Evolutionary conservation across 805 yeast species (phyloP).

Genomic region (Zygoascus biomembranicola): DNA sequence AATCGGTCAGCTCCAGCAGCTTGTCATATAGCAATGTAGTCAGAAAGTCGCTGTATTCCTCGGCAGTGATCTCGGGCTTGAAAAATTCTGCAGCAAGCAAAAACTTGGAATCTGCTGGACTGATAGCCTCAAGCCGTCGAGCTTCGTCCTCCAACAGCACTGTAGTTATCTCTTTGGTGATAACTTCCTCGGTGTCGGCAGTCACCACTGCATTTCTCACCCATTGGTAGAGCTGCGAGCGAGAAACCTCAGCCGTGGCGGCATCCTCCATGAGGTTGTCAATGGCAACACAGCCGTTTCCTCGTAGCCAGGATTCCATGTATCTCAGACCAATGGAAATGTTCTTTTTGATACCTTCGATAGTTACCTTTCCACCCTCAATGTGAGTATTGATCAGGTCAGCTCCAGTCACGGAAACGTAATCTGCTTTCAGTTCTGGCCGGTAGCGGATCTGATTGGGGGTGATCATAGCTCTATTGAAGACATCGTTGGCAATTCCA

Average conservation of each 20-base stretch:
- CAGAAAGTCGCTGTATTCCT: conserved; percentile 52
- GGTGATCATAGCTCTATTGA: conserved; percentile 63
- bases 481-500: conserved; percentile 51
- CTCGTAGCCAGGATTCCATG: conserved; percentile 66
- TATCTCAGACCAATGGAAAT: conserved; percentile 54
- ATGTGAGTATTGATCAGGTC: conserved; percentile 53
- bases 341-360: conserved; percentile 54
- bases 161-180: conserved; percentile 42
- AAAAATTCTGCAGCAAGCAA: conserved; percentile 47
- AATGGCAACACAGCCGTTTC: conserved; percentile 63
- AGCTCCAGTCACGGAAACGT: conserved; percentile 41
- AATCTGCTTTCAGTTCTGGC: conserved; percentile 33
- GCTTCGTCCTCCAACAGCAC: conserved; percentile 47
- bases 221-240: conserved; percentile 67
- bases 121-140: conserved; percentile 37
- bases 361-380: conserved; percentile 49
- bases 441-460: conserved; percentile 56
- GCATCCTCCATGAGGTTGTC: conserved; percentile 70
- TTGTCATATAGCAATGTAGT: conserved; percentile 55
- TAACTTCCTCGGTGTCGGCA: conserved; percentile 37
- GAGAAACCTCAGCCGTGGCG: conserved; percentile 65
- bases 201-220: conserved; percentile 50
- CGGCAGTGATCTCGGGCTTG: conserved; percentile 51
- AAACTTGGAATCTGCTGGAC: conserved; percentile 40
- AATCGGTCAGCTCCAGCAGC: conserved; percentile 24